Evolutionary conservation across 1,139 yeast species (phyloP).

Genomic region (Nadsonia commutata): DNA sequence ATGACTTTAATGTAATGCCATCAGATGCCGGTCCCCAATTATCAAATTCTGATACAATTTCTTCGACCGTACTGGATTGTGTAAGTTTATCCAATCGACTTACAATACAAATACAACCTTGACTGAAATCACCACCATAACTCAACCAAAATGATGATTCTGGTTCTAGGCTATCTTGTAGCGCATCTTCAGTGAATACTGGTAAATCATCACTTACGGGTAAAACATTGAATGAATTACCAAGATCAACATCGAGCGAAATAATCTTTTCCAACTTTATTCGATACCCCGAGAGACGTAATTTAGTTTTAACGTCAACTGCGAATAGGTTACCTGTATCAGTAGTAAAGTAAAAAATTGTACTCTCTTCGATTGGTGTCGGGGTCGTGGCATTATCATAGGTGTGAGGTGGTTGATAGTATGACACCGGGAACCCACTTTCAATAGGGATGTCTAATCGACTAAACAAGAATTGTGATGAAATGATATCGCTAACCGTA

Average conservation of each 20-base stretch:
- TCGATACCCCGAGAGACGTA: conserved; percentile 1
- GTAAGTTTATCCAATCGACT: conserved; percentile 1
- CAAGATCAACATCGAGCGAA: conserved; percentile 8
- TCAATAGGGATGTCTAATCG: conserved; percentile 3
- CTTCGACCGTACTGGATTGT: conserved; percentile 3
- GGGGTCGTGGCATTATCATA: neutral
- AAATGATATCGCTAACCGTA: conserved; percentile 11
- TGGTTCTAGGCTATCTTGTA: conserved; percentile 6
- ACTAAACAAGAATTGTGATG: conserved; percentile 9
- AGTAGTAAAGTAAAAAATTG: conserved; percentile 10
- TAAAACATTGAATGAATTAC: conserved; percentile 11
- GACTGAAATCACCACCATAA: conserved; percentile 12
- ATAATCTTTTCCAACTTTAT: conserved; percentile 3
- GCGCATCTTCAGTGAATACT: conserved; percentile 1
- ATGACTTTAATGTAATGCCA: conserved; percentile 16
- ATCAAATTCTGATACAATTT: conserved; percentile 17
- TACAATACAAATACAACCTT: conserved; percentile 9
- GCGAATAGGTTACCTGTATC: conserved; percentile 8
- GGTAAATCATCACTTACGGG: conserved; percentile 8
- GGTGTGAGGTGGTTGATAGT: conserved; percentile 7
- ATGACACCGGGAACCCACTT: conserved; percentile 5
- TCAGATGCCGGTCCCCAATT: conserved; percentile 41
- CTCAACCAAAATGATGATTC: conserved; percentile 6
- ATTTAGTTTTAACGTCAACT: conserved; percentile 6
- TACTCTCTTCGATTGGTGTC: too few relatives aligned